Evolutionary conservation across 139 green algal species (phyloP).

Genomic region (Coccomyxa sp.): DNA sequence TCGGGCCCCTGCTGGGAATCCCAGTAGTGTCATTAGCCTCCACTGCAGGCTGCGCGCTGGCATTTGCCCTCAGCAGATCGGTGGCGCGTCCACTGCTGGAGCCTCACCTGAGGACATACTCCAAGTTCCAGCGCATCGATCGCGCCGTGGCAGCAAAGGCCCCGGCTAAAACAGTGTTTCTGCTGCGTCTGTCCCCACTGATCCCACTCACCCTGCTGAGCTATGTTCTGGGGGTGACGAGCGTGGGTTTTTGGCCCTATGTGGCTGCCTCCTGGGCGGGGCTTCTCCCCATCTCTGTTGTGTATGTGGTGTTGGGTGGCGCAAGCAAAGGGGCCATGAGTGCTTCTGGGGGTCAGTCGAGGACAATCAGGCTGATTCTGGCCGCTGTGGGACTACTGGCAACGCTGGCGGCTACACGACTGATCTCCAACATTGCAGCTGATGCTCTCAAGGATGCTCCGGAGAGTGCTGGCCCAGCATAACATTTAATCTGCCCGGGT

Average conservation of each 20-base stretch:
- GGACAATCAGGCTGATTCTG: slow-evolving; percentile 33
- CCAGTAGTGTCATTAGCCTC: slow-evolving; percentile 56
- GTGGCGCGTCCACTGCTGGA: slow-evolving; percentile 51
- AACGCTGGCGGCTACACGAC: slow-evolving; percentile 47
- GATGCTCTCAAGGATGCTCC: slow-evolving; percentile 36
- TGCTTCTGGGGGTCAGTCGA: slow-evolving; percentile 23
- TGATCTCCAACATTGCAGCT: slow-evolving; percentile 44
- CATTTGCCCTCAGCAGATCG: slow-evolving; percentile 67
- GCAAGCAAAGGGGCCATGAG: slow-evolving; percentile 47
- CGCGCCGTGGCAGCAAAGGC: slow-evolving; percentile 40
- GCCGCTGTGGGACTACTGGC: slow-evolving; percentile 54
- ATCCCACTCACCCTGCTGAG: slow-evolving; percentile 73
- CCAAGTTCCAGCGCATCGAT: slow-evolving; percentile 46
- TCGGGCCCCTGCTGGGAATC: slow-evolving; percentile 58
- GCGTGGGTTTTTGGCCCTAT: slow-evolving; percentile 51
- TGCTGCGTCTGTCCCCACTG: slow-evolving; percentile 69
- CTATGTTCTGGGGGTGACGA: slow-evolving; percentile 64
- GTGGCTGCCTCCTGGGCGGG: slow-evolving; percentile 67
- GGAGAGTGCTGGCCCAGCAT: no score
- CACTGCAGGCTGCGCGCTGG: slow-evolving; percentile 48
- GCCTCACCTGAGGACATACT: slow-evolving; percentile 20
- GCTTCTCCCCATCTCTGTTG: slow-evolving; percentile 78
- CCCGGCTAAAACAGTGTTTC: slow-evolving; percentile 52
- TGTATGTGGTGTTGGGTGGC: slow-evolving; percentile 70
- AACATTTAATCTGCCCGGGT: no score